Base-by-base conservation (phyloP, 805 yeast genomes). In the Saturnispora saitoi region DNA sequence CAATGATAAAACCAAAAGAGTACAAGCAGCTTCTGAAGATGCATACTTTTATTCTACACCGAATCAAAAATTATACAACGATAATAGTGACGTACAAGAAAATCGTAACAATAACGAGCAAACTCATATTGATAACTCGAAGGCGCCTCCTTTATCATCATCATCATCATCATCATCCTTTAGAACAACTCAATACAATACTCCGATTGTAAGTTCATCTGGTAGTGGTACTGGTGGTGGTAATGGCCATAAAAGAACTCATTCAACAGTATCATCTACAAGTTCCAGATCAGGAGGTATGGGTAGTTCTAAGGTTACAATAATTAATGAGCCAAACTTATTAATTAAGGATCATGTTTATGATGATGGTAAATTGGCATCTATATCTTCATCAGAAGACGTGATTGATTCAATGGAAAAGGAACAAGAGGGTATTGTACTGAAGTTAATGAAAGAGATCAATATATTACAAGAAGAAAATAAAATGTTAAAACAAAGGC, bases 371-470 rank as follows among this genome's bases (percentile, higher is more conserved):
- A 22, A 29, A 14, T 2, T 37, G n/a, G 28, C 29, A 12, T 20
- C 29, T 14, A 14, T 20, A 4, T 37, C 41, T 4, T 22, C 29
- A 12, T 22, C 41, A 8, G 81, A 74, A 28, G 75, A 77, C 52
- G 68, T 77, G 17, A 72, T 79, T 34, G 81, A 79, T 58, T 59
- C 71, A 32, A 77, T 83, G 80, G 90, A 83, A 56, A 70, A 80
- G 46, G 88, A 83, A 63, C 89, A 83, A 60, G 90, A 83, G 58
- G 86, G 85, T 2, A 80, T 82, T 22, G 89, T 83, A 17, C 66
- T 82, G 58, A 76, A 73, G 60, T 66, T 83, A 38, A 81, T 81
- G 78, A 73, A 75, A 47, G 87, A 83, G 58, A 81, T 83, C 32
- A 69, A 69, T 24, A 50, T 54, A 6, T 62, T 83, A 51, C 76